These are phyloP conservation scores for Didymella sp. DNA, from an alignment of 2,329 filamentous ascomycete species.

Conservation along the genomic window DNA sequence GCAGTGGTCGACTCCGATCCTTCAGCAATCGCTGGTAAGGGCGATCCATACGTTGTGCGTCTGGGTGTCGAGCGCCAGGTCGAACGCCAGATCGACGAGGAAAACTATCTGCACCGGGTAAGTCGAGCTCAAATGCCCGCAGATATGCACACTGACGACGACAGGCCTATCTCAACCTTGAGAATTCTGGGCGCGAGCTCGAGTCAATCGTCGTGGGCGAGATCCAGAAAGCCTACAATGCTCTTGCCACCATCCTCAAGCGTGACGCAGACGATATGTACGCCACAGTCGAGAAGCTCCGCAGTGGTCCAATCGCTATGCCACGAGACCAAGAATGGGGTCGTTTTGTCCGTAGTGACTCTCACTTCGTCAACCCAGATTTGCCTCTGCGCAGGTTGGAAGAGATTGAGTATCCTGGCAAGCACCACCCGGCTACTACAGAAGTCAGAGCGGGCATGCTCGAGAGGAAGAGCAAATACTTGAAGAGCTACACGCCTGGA, in stretches of 20 bases:
- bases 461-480: constrained; percentile 97
- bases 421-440: constrained; percentile 79
- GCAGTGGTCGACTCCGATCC: constrained; percentile 81
- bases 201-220: constrained; percentile 97
- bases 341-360: constrained; percentile 78
- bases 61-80: constrained; percentile 87
- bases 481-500: constrained; percentile 95
- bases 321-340: constrained; percentile 93
- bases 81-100: constrained; percentile 91
- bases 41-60: constrained; percentile 88
- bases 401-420: constrained; percentile 89
- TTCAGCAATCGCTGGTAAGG: constrained; percentile 77
- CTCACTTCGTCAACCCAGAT: constrained; percentile 85
- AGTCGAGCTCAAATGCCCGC: constrained; percentile 36
- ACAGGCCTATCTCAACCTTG: constrained; percentile 91
- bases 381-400: constrained; percentile 78
- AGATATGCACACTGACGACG: constrained; percentile 18
- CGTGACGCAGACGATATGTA: constrained; percentile 86
- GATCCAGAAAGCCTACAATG: constrained; percentile 97
- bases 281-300: constrained; percentile 78
- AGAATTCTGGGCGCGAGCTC: constrained; percentile 90
- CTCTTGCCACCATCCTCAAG: constrained; percentile 88
- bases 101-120: constrained; percentile 94
- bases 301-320: constrained; percentile 86
- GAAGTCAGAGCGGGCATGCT: constrained; percentile 91